Conservation (phyloP, 1,284 basidiomycete species). For the Fomitopsis schrenkii region DNA sequence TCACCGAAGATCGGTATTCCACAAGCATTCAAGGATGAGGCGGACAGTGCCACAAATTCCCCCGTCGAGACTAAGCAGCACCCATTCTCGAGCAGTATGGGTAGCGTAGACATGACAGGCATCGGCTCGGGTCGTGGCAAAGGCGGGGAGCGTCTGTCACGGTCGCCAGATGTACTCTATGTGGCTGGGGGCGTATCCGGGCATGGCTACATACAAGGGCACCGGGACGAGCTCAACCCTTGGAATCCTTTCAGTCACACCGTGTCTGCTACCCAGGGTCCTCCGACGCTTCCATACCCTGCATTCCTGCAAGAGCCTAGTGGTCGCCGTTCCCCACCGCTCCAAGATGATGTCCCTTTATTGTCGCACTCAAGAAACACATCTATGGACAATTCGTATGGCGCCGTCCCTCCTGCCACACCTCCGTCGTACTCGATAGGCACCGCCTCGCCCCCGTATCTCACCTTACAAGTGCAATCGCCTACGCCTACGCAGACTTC, state of each 20-base stretch:
- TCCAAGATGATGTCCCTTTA: background rate
- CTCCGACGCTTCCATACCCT: background rate
- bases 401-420: background rate
- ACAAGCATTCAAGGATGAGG: constrained; percentile 17
- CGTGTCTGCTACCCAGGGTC: background rate
- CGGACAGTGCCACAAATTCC: constrained; percentile 11
- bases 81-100: constrained; percentile 39
- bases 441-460: background rate
- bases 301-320: background rate
- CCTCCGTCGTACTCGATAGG: background rate
- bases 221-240: constrained; percentile 16
- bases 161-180: constrained; percentile 43
- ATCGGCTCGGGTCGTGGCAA: constrained; percentile 41
- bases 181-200: constrained; percentile 14
- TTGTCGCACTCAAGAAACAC: background rate
- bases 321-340: background rate
- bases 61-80: constrained; percentile 9
- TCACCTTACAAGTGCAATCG: background rate
- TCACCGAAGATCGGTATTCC: constrained; percentile 19
- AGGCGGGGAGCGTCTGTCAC: constrained; percentile 26
- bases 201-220: background rate
- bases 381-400: background rate
- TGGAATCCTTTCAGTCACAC: constrained; percentile 8
- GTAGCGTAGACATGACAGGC: constrained; percentile 46
- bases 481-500: background rate